Evolutionary conservation across 2,329 filamentous ascomycete genomes (phyloP).

Genomic region (Fusarium irregulare): DNA sequence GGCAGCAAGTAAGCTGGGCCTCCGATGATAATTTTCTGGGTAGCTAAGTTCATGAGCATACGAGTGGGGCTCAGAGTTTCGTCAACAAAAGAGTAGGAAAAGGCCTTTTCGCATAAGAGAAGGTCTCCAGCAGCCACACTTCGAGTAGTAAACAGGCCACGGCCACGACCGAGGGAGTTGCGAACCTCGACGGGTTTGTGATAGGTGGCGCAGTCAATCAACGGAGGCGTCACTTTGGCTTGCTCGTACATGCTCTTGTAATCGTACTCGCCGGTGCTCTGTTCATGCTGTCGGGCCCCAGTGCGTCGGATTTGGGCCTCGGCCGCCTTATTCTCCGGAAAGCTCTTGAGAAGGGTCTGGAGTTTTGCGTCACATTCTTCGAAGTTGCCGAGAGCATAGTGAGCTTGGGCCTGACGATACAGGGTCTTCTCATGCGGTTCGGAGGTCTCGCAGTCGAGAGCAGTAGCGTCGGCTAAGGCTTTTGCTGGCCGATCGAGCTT

Average conservation of each 20-base stretch:
- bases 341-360: not conserved
- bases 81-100: not conserved
- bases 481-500: constrained; percentile 44
- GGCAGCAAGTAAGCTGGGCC: not conserved
- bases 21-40: not conserved
- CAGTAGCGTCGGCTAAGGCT: constrained; percentile 48
- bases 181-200: not conserved
- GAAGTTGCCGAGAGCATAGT: constrained; percentile 57
- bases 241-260: not conserved
- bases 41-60: not conserved
- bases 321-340: not conserved
- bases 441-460: constrained; percentile 8
- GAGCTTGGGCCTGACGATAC: constrained; percentile 58
- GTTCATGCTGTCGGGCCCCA: not conserved
- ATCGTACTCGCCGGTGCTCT: not conserved
- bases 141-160: not conserved
- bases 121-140: not conserved
- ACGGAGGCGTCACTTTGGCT: not conserved
- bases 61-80: not conserved
- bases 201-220: not conserved
- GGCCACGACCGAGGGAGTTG: not conserved
- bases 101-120: fast-evolving
- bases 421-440: constrained; percentile 55
- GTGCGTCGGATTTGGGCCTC: fast-evolving
- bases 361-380: constrained; percentile 38